Conservation (phyloP, 768 basidiomycete species). For the Termitomyces sp. region DNA sequence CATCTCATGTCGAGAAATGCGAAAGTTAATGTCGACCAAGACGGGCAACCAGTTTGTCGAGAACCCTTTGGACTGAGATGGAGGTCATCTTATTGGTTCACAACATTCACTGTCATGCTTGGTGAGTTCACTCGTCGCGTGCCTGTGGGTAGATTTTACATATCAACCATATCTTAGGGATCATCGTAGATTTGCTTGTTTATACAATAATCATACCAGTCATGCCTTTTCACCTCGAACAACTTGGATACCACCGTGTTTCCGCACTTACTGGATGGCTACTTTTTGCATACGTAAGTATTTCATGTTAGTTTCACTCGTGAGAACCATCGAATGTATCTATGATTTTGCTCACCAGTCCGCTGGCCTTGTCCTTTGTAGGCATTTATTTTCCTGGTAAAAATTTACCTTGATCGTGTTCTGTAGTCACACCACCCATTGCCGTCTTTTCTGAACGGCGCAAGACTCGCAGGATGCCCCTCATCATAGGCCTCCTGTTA, state of each 20-base stretch:
- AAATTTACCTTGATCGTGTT: neutral
- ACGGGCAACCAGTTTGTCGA: neutral
- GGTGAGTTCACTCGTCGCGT: constrained; percentile 25
- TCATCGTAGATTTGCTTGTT: constrained; percentile 48
- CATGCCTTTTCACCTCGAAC: constrained; percentile 56
- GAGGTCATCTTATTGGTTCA: constrained; percentile 53
- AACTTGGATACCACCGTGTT: constrained; percentile 35
- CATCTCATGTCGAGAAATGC: neutral
- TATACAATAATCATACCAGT: constrained; percentile 61
- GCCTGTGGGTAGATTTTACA: neutral
- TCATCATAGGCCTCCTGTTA: constrained; percentile 43
- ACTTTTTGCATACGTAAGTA: constrained; percentile 49
- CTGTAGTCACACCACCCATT: constrained; percentile 48
- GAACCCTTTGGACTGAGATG: constrained; percentile 43
- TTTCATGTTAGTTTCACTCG: neutral
- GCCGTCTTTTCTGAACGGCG: constrained; percentile 50
- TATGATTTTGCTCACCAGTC: constrained; percentile 30
- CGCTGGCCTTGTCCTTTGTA: constrained; percentile 49
- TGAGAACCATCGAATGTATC: neutral
- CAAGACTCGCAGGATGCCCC: constrained; percentile 37
- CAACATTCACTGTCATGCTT: constrained; percentile 46
- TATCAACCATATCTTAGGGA: constrained; percentile 19
- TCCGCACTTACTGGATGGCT: constrained; percentile 56
- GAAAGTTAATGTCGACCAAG: neutral
- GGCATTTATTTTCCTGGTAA: constrained; percentile 11